Evolutionary conservation across 192 early-diverging fungal species (phyloP).

Genomic region (Backusella tarrabulga): DNA sequence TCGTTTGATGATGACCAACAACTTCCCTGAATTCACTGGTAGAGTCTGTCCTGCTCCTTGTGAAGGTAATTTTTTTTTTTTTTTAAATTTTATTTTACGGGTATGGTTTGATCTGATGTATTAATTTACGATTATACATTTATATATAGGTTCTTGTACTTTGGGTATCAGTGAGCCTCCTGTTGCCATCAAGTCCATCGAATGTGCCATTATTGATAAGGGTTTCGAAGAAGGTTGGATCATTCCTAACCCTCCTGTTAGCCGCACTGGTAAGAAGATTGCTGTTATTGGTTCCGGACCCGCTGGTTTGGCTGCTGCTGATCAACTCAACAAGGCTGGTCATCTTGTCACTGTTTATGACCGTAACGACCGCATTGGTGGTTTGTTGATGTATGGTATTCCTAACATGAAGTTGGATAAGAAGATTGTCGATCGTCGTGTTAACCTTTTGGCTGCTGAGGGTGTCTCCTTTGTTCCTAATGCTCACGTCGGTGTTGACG

Average conservation of each 20-base stretch:
- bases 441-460: slow-evolving; percentile 93
- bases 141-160: slow-evolving; percentile 55
- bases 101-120: not conserved
- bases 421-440: slow-evolving; percentile 87
- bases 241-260: slow-evolving; percentile 73
- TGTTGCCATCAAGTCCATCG: slow-evolving; percentile 96
- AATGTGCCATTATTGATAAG: slow-evolving; percentile 96
- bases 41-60: slow-evolving; percentile 94
- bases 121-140: not conserved
- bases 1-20: slow-evolving; percentile 94
- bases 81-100: not conserved
- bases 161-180: slow-evolving; percentile 94
- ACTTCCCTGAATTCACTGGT: slow-evolving; percentile 99
- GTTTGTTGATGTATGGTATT: slow-evolving; percentile 97
- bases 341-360: slow-evolving; percentile 96
- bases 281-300: slow-evolving; percentile 96
- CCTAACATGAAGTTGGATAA: slow-evolving; percentile 99
- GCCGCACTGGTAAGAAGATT: slow-evolving; percentile 80
- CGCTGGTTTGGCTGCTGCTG: slow-evolving; percentile 92
- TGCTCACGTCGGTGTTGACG: slow-evolving; percentile 85
- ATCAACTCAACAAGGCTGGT: slow-evolving; percentile 97
- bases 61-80: not conserved
- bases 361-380: slow-evolving; percentile 94
- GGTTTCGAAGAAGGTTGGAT: slow-evolving; percentile 99
- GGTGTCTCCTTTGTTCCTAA: slow-evolving; percentile 88